phyloP scores from a whole-genome alignment of 208 protist genomes.

The Crithidia acanthocephali region DNA sequence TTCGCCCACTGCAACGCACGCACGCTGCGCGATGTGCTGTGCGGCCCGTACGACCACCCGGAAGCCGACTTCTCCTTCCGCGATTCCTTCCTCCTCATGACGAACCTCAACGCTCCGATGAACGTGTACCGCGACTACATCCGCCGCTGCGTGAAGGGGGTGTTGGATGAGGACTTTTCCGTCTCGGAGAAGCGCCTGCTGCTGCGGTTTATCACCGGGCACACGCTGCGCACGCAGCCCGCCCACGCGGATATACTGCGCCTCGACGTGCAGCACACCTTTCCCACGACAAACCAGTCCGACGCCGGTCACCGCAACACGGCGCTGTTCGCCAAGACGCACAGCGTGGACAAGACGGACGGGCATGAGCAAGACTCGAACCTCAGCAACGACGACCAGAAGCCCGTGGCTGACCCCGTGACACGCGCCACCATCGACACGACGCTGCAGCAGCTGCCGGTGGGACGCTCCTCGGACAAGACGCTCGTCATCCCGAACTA shows the following conservation, averaged over 20 bases:
- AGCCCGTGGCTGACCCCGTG: background rate
- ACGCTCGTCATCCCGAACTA: slow-evolving; percentile 54
- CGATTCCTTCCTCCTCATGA: slow-evolving; percentile 45
- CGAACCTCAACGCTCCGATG: slow-evolving; percentile 1
- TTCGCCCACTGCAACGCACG: slow-evolving; percentile 56
- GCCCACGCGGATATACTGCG: slow-evolving; percentile 8
- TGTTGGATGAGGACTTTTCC: slow-evolving; percentile 54
- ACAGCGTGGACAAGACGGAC: background rate
- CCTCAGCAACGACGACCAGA: background rate
- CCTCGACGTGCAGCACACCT: slow-evolving; percentile 17
- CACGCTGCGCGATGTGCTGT: slow-evolving; percentile 56
- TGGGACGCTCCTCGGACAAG: slow-evolving; percentile 23
- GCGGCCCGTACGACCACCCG: slow-evolving; percentile 28
- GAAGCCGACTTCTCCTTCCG: slow-evolving; percentile 39
- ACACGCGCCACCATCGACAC: slow-evolving; percentile 27
- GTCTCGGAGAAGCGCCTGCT: slow-evolving; percentile 40
- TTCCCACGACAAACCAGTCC: background rate
- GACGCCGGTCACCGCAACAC: background rate
- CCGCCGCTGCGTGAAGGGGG: slow-evolving; percentile 25
- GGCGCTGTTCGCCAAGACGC: background rate
- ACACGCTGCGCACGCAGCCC: slow-evolving; percentile 20
- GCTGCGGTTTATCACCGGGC: slow-evolving; percentile 59
- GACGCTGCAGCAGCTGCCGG: slow-evolving; percentile 37
- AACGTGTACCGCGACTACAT: slow-evolving; percentile 27
- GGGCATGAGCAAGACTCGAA: background rate